These are phyloP conservation scores for Dittrichia graveolens DNA, from an alignment of 129 eudicot species.

Conservation along the genomic window DNA sequence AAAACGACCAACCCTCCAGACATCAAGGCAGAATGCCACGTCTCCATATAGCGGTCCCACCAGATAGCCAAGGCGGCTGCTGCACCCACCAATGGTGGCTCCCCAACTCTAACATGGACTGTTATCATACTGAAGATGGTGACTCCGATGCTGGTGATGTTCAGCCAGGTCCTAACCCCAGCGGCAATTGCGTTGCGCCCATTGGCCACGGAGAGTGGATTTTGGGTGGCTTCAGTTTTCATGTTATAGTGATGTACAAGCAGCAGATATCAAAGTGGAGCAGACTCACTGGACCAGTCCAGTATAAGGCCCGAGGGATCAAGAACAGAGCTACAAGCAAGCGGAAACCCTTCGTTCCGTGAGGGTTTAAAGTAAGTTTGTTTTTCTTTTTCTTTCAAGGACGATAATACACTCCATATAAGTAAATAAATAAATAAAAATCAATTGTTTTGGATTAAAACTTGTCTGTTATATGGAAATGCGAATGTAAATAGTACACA, in stretches of 20 bases:
- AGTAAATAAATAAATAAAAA: neutral
- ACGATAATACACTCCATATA: neutral
- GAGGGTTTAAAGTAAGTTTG: neutral
- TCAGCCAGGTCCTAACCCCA: conserved; percentile 51
- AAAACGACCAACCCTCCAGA: too few species aligned
- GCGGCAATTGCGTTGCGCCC: conserved; percentile 34
- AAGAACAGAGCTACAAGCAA: conserved; percentile 28
- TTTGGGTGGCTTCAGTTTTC: conserved; percentile 38
- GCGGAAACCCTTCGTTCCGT: neutral
- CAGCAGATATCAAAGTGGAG: conserved; percentile 25
- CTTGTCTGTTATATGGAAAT: neutral
- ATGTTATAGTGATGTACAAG: conserved; percentile 47
- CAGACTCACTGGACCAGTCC: conserved; percentile 33
- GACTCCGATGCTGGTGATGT: too few species aligned
- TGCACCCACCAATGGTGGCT: too few species aligned
- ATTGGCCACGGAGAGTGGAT: conserved; percentile 43
- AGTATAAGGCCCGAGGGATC: conserved; percentile 42
- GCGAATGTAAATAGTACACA: neutral
- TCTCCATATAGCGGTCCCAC: too few species aligned
- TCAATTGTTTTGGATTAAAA: neutral
- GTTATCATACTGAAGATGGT: too few species aligned
- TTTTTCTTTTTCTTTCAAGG: neutral
- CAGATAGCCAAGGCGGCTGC: conserved; percentile 21
- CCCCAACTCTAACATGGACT: too few species aligned
- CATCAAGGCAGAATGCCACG: too few species aligned